A percentile compares a stretch with the other conserved stretches of the same genome.
These are phyloP conservation scores for Hyphopichia wangnamkhiaoensis DNA, from an alignment of 1,139 yeast genomes.

Conservation along the genomic window DNA sequence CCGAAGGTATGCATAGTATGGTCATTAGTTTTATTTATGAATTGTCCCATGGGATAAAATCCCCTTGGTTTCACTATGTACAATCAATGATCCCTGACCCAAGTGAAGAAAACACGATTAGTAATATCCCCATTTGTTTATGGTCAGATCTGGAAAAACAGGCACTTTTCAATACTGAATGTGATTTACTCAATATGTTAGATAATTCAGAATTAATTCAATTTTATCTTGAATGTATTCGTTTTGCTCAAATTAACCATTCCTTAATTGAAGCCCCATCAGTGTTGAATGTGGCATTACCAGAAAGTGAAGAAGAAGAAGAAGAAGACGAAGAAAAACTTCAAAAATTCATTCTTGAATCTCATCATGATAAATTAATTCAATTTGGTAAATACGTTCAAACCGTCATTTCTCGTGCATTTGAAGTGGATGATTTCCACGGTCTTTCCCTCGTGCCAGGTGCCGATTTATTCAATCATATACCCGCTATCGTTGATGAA, in stretches of 20 bases:
- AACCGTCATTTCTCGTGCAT: conserved; percentile 75
- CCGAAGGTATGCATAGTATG: conserved; percentile 62
- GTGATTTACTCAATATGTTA: conserved; percentile 62
- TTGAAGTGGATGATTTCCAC: conserved; percentile 74
- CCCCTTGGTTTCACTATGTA: conserved; percentile 80
- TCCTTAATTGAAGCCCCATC: conserved; percentile 38
- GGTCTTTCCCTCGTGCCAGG: conserved; percentile 83
- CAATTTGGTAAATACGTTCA: conserved; percentile 54
- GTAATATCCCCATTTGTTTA: conserved; percentile 58
- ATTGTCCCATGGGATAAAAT: conserved; percentile 42
- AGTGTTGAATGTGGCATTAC: conserved; percentile 25
- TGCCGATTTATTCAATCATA: conserved; percentile 86
- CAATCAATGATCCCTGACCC: conserved; percentile 48
- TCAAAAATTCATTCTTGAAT: conserved; percentile 11
- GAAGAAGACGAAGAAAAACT: conserved; percentile 5
- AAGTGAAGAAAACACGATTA: conserved; percentile 18
- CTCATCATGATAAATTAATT: conserved; percentile 24
- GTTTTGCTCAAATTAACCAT: conserved; percentile 43
- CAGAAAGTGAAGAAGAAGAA: conserved; percentile 7
- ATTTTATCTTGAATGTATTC: conserved; percentile 53
- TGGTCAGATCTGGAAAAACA: conserved; percentile 58
- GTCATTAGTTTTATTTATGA: conserved; percentile 76
- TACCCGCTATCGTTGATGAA: conserved; percentile 31
- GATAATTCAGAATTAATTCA: conserved; percentile 57
- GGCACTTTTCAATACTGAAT: conserved; percentile 64